Conservation (phyloP, 305 asterid species). For the Fraxinus paxiana region DNA sequence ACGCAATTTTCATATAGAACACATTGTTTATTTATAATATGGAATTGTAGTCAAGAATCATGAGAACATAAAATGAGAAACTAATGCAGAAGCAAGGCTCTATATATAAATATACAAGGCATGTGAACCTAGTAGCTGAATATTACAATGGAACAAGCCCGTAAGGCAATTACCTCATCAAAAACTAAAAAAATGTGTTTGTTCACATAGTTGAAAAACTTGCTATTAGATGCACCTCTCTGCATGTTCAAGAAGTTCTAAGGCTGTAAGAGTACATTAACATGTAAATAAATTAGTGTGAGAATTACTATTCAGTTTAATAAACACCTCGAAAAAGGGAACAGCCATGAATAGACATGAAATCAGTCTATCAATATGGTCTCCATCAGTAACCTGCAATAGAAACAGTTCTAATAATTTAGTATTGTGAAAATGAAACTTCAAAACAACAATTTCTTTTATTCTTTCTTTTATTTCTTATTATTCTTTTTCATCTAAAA, state of each 20-base stretch:
- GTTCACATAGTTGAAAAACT: constrained; percentile 70
- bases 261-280: constrained; percentile 26
- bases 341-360: constrained; percentile 86
- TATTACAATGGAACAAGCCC: not conserved
- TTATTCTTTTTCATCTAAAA: not conserved
- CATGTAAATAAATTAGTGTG: constrained; percentile 10
- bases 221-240: constrained; percentile 97
- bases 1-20: not conserved
- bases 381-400: constrained; percentile 77
- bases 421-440: not conserved
- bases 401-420: not conserved
- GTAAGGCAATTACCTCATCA: constrained; percentile 51
- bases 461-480: not conserved
- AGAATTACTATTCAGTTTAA: constrained; percentile 20
- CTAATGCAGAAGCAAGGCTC: constrained; percentile 8
- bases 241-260: constrained; percentile 34
- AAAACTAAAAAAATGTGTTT: constrained; percentile 83
- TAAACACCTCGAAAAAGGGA: constrained; percentile 76
- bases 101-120: not conserved
- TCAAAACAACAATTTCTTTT: not conserved
- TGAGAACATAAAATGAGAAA: constrained; percentile 5
- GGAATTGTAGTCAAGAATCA: not conserved
- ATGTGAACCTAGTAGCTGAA: not conserved
- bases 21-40: not conserved
- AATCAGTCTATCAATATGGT: constrained; percentile 79